Base-by-base conservation (phyloP, 2,329 filamentous ascomycete genomes). In the Arthrocladium fulminans region DNA sequence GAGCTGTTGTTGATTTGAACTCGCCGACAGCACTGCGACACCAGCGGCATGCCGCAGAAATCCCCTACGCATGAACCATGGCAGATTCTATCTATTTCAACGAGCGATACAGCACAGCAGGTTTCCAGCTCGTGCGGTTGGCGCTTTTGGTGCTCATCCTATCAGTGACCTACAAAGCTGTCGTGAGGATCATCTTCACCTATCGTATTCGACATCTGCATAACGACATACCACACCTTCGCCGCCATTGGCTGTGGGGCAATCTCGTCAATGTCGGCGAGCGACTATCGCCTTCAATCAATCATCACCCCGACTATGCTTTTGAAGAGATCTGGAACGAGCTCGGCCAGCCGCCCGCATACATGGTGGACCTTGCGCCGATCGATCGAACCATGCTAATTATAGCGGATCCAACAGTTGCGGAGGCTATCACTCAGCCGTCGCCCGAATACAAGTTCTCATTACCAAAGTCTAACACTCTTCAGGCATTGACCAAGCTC, bases 351-450 rank as follows among this genome's bases (percentile, higher is more conserved):
- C 54, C 54, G 1, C 45, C 52, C 15, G 50, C 62, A 23, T 50
- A 64, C 39, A 66, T 70, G 48, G 50, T 71, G 37, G 68, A 71
- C 45, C 50, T 61, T 12, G 69, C 66, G 63, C 68, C 68, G 3
- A 53, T 70, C n/a, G 55, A 56, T 1, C 23, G 37, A 15, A 61
- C 65, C 2, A 64, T 68, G 57, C 23, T 68, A 3, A 59, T 65
- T n/a, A 59, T 70, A 23, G 58, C 59, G 45, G 57, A 68, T 44
- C 66, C 68, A 2, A 64, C 64, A 4, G 60, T 71, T 29, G 63
- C 63, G 35, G 57, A 63, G 4, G 65, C 67, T 40, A 63, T 69
- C 48, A 64, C 61, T n/a, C 65, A 69, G 50, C 61, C 62, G 12
- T 56, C 57, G 38, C 58, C 59, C 20, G 60, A 63, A 8, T 63